phyloP scores from a whole-genome alignment of 257 asterid species.

The Gynochthodes officinalis region DNA sequence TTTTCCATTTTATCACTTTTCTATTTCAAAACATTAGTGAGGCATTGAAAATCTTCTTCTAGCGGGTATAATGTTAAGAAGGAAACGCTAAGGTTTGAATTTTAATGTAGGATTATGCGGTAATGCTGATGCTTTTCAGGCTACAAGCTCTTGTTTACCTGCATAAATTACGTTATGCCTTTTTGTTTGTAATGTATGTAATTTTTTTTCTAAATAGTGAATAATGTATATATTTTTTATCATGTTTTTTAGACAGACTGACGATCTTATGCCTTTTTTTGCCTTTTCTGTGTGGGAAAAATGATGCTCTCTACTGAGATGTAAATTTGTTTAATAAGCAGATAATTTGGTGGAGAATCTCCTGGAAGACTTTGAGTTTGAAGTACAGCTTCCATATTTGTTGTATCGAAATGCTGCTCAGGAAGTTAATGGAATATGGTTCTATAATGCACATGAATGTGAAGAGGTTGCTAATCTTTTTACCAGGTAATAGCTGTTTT shows the following conservation, averaged over 20 bases:
- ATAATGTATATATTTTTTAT: background rate
- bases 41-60: background rate
- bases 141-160: background rate
- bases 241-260: background rate
- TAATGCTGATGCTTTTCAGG: background rate
- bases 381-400: conserved; percentile 81
- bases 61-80: background rate
- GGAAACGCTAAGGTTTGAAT: background rate
- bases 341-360: conserved; percentile 90
- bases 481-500: conserved; percentile 47
- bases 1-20: background rate
- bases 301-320: background rate
- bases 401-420: conserved; percentile 73
- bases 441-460: conserved; percentile 74
- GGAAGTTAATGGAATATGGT: conserved; percentile 97
- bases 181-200: background rate
- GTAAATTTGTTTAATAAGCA: conserved; percentile 24
- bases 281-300: background rate
- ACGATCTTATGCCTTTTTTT: background rate
- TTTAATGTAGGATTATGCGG: background rate
- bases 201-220: background rate
- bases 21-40: background rate
- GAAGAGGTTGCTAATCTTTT: conserved; percentile 80
- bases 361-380: conserved; percentile 80
- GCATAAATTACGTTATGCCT: background rate